Evolutionary conservation across 768 basidiomycete species (phyloP).

Genomic region (Suillus occidentalis): DNA sequence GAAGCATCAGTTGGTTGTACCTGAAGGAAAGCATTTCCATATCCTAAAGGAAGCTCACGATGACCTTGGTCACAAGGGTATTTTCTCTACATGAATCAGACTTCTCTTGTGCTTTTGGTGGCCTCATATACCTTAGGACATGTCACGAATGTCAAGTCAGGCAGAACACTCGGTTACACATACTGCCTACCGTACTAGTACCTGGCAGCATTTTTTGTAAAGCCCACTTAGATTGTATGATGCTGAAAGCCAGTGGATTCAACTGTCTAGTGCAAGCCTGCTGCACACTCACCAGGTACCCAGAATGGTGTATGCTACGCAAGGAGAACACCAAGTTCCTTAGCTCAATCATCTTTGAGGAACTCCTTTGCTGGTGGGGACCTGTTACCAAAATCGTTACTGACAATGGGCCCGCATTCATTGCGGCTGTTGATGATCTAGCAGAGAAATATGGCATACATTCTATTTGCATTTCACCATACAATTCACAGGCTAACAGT

Average conservation of each 20-base stretch:
- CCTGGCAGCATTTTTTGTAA: background rate
- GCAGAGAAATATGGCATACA: background rate
- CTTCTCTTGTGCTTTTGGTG: background rate
- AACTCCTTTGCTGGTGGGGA: no score
- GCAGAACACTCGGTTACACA: background rate
- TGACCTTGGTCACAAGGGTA: conserved; percentile 7
- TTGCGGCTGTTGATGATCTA: background rate
- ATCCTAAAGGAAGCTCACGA: background rate
- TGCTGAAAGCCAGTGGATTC: conserved; percentile 2
- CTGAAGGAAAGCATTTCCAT: background rate
- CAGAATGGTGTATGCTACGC: no score
- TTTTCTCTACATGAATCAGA: background rate
- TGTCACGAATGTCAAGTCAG: conserved; percentile 1
- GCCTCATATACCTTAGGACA: background rate
- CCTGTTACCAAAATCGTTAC: background rate
- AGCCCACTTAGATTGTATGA: background rate
- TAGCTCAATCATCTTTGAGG: no score
- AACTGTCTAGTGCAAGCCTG: conserved; percentile 19
- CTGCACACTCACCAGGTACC: background rate
- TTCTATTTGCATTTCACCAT: background rate
- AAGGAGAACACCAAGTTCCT: no score
- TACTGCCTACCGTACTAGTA: background rate
- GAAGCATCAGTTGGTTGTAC: fast-evolving
- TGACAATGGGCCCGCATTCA: background rate
- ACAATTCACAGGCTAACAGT: background rate